phyloP scores from a whole-genome alignment of 2,329 filamentous ascomycete species.

The Pseudogymnoascus sp. region DNA sequence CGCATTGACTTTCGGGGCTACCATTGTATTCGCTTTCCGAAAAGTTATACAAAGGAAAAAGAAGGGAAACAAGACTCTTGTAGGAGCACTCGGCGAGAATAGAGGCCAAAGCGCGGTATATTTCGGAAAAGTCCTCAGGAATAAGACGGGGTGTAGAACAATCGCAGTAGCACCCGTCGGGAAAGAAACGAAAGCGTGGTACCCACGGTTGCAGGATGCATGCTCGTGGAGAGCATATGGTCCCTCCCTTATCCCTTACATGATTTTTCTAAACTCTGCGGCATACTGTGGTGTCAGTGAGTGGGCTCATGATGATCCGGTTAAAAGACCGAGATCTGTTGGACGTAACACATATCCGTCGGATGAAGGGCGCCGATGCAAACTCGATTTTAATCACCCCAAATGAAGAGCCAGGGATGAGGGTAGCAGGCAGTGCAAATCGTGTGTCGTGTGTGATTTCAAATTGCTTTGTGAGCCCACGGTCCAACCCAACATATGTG shows the following conservation, averaged over 20 bases:
- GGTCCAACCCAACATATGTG: background rate
- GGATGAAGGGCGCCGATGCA: background rate
- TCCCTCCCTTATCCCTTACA: background rate
- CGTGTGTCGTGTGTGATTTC: background rate
- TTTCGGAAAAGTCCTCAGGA: background rate
- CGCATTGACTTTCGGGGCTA: background rate
- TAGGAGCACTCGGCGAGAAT: background rate
- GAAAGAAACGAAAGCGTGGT: background rate
- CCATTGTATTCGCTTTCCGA: background rate
- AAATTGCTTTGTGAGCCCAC: slow-evolving; percentile 1
- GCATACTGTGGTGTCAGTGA: background rate
- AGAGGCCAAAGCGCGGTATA: background rate
- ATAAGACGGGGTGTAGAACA: background rate
- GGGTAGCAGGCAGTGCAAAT: background rate
- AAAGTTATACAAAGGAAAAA: background rate
- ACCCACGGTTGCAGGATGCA: background rate
- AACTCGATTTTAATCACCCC: background rate
- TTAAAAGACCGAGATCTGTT: background rate
- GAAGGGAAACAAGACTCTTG: background rate
- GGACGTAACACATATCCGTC: background rate
- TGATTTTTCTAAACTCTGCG: background rate
- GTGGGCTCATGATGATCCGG: background rate
- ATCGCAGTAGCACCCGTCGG: background rate
- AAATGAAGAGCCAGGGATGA: background rate
- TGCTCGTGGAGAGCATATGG: background rate